A percentile compares a stretch with the other conserved stretches of the same genome.
Evolutionary conservation across 1,284 basidiomycete genomes (phyloP).

Genomic region (Ganoderma leucocontextum): DNA sequence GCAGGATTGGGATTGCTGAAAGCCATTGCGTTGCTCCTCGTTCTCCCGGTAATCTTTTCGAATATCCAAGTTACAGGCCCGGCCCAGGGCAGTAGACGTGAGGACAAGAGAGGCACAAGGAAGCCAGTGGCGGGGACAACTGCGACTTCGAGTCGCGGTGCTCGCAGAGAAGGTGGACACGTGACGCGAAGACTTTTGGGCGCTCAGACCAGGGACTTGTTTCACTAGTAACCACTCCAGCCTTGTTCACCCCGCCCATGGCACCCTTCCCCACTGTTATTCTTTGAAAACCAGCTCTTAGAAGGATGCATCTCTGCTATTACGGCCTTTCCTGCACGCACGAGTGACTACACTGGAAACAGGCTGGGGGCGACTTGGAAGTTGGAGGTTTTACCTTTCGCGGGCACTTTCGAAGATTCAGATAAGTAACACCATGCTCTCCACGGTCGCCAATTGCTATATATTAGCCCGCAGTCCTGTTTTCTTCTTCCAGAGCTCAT

Average conservation of each 20-base stretch:
- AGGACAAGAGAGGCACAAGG: not conserved
- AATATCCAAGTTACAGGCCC: not conserved
- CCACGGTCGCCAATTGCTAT: not conserved
- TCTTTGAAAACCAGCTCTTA: too few species aligned
- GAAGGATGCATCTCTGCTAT: not conserved
- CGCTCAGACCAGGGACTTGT: not conserved
- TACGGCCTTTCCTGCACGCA: too few species aligned
- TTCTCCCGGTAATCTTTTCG: not conserved
- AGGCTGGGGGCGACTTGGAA: not conserved
- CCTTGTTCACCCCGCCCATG: not conserved
- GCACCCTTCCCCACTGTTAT: not conserved
- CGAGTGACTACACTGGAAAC: not conserved
- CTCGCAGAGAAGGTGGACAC: not conserved
- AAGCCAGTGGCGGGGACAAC: slow-evolving; percentile 4
- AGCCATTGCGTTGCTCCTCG: slow-evolving; percentile 2
- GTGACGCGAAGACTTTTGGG: not conserved
- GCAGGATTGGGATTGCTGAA: slow-evolving; percentile 11
- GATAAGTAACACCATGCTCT: not conserved
- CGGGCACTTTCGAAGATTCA: not conserved
- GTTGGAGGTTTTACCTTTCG: too few species aligned
- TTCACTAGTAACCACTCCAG: not conserved
- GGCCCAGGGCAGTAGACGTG: not conserved
- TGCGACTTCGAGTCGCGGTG: not conserved
- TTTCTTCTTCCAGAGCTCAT: not conserved
- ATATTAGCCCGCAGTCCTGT: not conserved